Evolutionary conservation across 495 filamentous ascomycete species (phyloP).

Genomic region (Talaromyces borbonicus): DNA sequence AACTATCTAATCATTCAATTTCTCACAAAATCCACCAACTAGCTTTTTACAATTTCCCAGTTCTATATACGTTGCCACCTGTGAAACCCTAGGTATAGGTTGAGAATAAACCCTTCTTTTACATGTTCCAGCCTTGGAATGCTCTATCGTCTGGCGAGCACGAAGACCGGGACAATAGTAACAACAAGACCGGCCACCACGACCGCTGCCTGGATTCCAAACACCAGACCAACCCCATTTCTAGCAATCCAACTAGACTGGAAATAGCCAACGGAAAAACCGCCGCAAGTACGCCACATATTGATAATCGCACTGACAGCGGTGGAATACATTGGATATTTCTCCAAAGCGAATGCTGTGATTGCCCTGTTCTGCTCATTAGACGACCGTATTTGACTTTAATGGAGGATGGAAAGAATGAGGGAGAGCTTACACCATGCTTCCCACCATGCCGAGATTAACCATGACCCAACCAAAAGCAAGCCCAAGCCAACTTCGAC

Average conservation of each 20-base stretch:
- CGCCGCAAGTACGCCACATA: slow-evolving; percentile 34
- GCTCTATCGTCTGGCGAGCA: slow-evolving; percentile 8
- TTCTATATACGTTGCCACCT: no score
- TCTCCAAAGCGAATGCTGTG: slow-evolving; percentile 30
- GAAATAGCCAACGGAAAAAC: slow-evolving; percentile 39
- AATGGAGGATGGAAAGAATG: background rate
- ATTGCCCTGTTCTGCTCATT: slow-evolving; percentile 17
- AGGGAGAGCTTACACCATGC: slow-evolving; percentile 21
- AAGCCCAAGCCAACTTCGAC: slow-evolving; percentile 29
- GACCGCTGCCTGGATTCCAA: slow-evolving; percentile 35
- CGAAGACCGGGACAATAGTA: slow-evolving; percentile 24
- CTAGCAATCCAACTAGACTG: slow-evolving; percentile 32
- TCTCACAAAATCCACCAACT: no score
- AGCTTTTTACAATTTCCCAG: no score
- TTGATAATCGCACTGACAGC: slow-evolving; percentile 34
- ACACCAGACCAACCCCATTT: slow-evolving; percentile 31
- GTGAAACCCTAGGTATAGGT: no score
- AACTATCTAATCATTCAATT: no score
- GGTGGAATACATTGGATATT: slow-evolving; percentile 32
- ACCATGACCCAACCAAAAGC: slow-evolving; percentile 34
- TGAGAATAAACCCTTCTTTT: no score
- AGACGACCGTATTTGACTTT: background rate
- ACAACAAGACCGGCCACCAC: slow-evolving; percentile 21
- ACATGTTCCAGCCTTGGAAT: no score
- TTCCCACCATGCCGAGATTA: slow-evolving; percentile 27